Evolutionary conservation across 768 basidiomycete genomes (phyloP).

Genomic region (Naganishia friedmannii): DNA sequence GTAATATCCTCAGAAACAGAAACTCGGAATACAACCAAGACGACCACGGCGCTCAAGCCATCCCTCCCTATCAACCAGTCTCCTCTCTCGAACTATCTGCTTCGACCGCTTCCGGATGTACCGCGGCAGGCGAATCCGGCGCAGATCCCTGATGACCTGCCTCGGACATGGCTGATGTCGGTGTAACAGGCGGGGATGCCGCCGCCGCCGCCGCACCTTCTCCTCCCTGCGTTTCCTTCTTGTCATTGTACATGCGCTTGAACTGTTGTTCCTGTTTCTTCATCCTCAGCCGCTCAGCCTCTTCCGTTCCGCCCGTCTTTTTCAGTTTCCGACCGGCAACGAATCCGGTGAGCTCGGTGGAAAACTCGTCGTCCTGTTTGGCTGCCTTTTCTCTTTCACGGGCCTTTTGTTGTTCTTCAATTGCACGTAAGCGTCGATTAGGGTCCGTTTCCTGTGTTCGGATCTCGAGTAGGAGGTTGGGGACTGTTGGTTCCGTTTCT

Average conservation of each 20-base stretch:
- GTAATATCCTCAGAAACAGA: background rate
- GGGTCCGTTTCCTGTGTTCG: slow-evolving; percentile 77
- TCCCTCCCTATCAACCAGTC: background rate
- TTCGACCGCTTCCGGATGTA: background rate
- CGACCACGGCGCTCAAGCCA: background rate
- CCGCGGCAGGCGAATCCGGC: background rate
- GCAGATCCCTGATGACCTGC: background rate
- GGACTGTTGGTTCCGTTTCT: slow-evolving; percentile 67
- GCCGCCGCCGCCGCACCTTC: background rate
- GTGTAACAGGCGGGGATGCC: slow-evolving; percentile 2
- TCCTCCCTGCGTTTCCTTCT: slow-evolving; percentile 3
- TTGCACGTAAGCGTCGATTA: slow-evolving; percentile 80
- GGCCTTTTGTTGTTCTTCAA: slow-evolving; percentile 78
- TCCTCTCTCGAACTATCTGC: background rate
- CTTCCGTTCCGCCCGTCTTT: slow-evolving; percentile 93
- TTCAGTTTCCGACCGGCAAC: slow-evolving; percentile 81
- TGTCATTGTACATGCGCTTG: slow-evolving; percentile 72
- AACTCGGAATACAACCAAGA: background rate
- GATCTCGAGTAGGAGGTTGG: slow-evolving; percentile 72
- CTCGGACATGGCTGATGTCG: slow-evolving; percentile 5
- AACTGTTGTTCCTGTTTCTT: slow-evolving; percentile 76
- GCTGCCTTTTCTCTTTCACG: slow-evolving; percentile 70
- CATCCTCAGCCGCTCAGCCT: slow-evolving; percentile 81
- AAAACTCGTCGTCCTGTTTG: slow-evolving; percentile 68
- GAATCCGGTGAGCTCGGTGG: slow-evolving; percentile 78